Base-by-base conservation (phyloP, 768 basidiomycete genomes). In the Gloeophyllum trabeum region DNA sequence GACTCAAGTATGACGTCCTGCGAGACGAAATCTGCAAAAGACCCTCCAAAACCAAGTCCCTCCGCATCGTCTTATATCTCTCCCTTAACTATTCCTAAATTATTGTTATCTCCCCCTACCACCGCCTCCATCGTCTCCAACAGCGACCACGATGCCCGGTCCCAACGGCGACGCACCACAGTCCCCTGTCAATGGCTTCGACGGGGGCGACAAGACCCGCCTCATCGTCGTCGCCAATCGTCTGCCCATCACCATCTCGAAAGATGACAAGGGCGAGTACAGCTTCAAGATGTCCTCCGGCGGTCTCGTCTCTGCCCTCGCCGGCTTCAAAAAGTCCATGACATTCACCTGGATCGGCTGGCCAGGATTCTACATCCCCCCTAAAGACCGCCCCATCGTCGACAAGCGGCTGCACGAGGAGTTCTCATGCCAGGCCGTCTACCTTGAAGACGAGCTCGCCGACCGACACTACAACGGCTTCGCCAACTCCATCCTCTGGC, bases 231-330 rank as follows among this genome's bases (percentile, higher is more conserved):
- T 97, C 56, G 86, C 88, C 40, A 97, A 97, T 65, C 79, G 94
- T 42, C 81, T 98, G 45, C 94, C 94, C 18, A 76, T 98, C 46
- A 96, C 94, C 37, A 97, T 98, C 58, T 88, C 70, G 60, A 94
- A 91, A 67, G 93, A 97, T 75, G 80, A 75, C 12, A 65, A 70
- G 40, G 92, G 92, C 58, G 81, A 94, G 61, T 97, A 93, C 63
- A 88, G 93, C 69, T 98, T 96, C 77, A 87, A 94, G 71, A 96
- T 97, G 93, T 93, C 90, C 46, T 93, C 90, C 3, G 96, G 96
- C 22, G 96, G 96, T 42, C 85, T 99, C 47, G 96, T 98, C 48
- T 92, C 88, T 41, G 96, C 96, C 46, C 80, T 99, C 50, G 85
- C 86, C 19, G 94, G 96, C 37, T 94, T 92, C 75, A 99, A 99